Percentiles rank a stretch among this genome's conserved stretches.
phyloP scores from a whole-genome alignment of 352 stramenopile genomes.

The Stephanocyclus meneghinianus region DNA sequence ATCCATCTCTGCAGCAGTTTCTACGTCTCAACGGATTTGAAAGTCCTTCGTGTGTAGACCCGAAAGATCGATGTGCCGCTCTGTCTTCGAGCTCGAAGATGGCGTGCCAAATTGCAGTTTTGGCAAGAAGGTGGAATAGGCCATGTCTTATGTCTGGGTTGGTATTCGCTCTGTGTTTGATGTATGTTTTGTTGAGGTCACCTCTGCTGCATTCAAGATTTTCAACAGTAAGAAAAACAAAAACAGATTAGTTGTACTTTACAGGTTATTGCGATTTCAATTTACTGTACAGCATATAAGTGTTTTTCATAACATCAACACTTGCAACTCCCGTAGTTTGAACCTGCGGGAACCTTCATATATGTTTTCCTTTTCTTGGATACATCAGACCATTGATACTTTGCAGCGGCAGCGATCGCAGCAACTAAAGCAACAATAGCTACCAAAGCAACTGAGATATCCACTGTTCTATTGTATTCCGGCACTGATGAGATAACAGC shows the following conservation, averaged over 20 bases:
- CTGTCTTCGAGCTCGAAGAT: neutral
- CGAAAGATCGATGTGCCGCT: slow-evolving; percentile 20
- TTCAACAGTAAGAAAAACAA: neutral
- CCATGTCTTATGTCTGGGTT: neutral
- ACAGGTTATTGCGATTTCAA: neutral
- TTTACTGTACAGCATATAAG: neutral
- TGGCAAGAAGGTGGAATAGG: slow-evolving; percentile 16
- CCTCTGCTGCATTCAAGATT: neutral
- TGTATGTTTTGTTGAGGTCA: neutral
- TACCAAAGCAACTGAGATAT: neutral
- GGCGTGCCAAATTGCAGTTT: slow-evolving; percentile 17
- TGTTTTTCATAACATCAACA: neutral
- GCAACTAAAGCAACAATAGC: neutral
- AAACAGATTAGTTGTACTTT: neutral
- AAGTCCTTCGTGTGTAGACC: slow-evolving; percentile 8
- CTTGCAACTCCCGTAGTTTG: too few species aligned
- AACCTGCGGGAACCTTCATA: too few species aligned
- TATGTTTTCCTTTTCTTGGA: too few species aligned
- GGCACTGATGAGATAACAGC: neutral
- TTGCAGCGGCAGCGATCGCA: neutral
- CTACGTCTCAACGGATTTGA: slow-evolving; percentile 23
- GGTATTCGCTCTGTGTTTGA: slow-evolving; percentile 5
- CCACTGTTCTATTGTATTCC: neutral
- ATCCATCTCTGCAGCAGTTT: slow-evolving; percentile 33
- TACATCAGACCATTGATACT: neutral